Base-by-base conservation (phyloP, 495 filamentous ascomycete species). In the Penicillium flavigenum region DNA sequence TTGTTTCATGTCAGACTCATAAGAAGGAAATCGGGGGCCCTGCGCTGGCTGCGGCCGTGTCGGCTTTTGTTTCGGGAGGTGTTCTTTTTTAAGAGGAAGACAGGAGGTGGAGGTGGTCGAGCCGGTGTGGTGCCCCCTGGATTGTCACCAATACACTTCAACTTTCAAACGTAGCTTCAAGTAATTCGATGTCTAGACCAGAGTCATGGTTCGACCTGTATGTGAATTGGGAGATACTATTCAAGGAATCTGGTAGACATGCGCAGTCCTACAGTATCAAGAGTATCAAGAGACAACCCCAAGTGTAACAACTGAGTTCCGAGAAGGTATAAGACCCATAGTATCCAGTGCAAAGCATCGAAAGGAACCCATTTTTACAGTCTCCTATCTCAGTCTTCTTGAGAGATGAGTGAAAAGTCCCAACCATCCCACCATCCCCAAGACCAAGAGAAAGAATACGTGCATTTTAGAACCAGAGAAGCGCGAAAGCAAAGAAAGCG, bases 401-500 rank as follows among this genome's bases (percentile, higher is more conserved):
- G 11, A 34, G 16, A 39, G 16, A 9, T 39, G 36, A 17, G 36
- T 39, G 36, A 39, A 39, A 39, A n/a, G 16, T 9, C n/a, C 36
- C n/a, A n/a, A n/a, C n/a, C 16, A 39, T 38, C 5, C 36, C 36
- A 38, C 14, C 36, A 31, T 31, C 32, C 32, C 32, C 32, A 5
- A n/a, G 5, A 39, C n/a, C 36, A 17, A 8, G 36, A 17, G 16
- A 39, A 17, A 39, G 36, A 2, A 39, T 39, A 39, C 36, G 6
- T n/a, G 36, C 36, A 39, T 17, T 39, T 39, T 17, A 39, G 5
- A 39, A 26, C 11, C 16, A 34, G 38, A 39, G 36, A 14, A 52
- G 32, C 12, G 12, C 12, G 26, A 31, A 41, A 52, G 11, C 57
- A 42, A 26, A 47, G 32, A 50, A 42, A 44, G n/a, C 44, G 36